Conservation (phyloP, 441 rosid species). For the Geranium incanum region DNA sequence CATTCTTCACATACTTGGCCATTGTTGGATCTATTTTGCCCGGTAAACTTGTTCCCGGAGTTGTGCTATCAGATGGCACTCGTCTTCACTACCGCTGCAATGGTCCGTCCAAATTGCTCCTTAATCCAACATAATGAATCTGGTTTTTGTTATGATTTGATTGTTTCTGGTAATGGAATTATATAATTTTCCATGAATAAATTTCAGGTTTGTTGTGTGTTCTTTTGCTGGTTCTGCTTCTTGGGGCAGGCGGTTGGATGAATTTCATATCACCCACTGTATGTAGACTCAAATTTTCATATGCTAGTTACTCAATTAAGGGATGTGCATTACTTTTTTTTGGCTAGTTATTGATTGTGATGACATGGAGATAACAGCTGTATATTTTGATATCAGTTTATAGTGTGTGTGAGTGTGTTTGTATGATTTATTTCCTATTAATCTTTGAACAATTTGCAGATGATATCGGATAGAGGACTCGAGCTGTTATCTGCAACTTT, state of each 20-base stretch:
- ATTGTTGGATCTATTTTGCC: slow-evolving; percentile 58
- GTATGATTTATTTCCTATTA: neutral
- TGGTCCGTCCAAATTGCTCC: slow-evolving; percentile 30
- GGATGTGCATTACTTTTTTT: neutral
- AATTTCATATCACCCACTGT: slow-evolving; percentile 58
- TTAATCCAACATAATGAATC: too few species aligned
- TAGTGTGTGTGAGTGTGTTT: slow-evolving; percentile 11
- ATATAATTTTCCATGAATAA: neutral
- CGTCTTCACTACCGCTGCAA: slow-evolving; percentile 68
- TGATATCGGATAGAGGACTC: slow-evolving; percentile 69
- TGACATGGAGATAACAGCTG: neutral
- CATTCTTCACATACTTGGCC: slow-evolving; percentile 66
- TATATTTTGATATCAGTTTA: neutral
- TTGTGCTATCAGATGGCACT: slow-evolving; percentile 56
- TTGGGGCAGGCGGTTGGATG: slow-evolving; percentile 52
- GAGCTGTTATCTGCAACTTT: slow-evolving; percentile 72
- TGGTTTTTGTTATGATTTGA: neutral
- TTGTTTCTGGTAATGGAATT: slow-evolving; percentile 11
- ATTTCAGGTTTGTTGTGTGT: slow-evolving; percentile 56
- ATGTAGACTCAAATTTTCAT: slow-evolving; percentile 19
- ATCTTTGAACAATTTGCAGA: slow-evolving; percentile 35
- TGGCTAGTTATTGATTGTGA: neutral
- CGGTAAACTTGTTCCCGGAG: slow-evolving; percentile 68
- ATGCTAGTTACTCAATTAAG: neutral
- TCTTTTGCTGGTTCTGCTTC: slow-evolving; percentile 44